phyloP scores from a whole-genome alignment of 2,329 filamentous ascomycete genomes.

The Claviceps quebecensis region DNA sequence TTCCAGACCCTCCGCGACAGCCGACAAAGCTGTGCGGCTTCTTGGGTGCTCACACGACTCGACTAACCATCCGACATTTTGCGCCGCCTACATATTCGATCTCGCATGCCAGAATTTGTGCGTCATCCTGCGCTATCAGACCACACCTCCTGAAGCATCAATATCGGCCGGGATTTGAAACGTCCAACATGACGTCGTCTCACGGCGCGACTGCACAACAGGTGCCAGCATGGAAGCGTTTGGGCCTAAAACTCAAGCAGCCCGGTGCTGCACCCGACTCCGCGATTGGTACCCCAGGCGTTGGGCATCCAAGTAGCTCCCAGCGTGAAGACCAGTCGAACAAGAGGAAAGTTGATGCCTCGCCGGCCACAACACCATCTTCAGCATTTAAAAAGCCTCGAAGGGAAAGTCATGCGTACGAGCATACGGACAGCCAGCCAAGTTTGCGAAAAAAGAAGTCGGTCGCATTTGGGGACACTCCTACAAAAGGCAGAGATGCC shows the following conservation, averaged over 20 bases:
- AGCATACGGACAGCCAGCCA: constrained; percentile 13
- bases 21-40: neutral
- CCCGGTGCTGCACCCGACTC: constrained; percentile 18
- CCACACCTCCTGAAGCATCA: constrained; percentile 2
- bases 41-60: neutral
- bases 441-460: constrained; percentile 29
- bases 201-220: constrained; percentile 29
- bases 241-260: constrained; percentile 48
- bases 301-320: constrained; percentile 24
- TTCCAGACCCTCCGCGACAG: neutral
- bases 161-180: constrained; percentile 1
- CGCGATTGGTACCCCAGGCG: constrained; percentile 16
- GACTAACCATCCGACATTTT: neutral
- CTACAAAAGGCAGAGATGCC: constrained; percentile 19
- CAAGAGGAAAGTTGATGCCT: constrained; percentile 28
- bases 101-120: neutral
- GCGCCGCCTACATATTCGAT: neutral
- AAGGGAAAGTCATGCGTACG: constrained; percentile 13
- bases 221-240: constrained; percentile 46
- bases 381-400: constrained; percentile 21
- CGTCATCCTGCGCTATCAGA: neutral
- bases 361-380: constrained; percentile 16
- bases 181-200: constrained; percentile 28
- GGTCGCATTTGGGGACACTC: constrained; percentile 33
- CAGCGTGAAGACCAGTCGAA: constrained; percentile 17